Evolutionary conservation across 2,329 filamentous ascomycete genomes (phyloP).

Genomic region (Chrysoporthe cubensis): DNA sequence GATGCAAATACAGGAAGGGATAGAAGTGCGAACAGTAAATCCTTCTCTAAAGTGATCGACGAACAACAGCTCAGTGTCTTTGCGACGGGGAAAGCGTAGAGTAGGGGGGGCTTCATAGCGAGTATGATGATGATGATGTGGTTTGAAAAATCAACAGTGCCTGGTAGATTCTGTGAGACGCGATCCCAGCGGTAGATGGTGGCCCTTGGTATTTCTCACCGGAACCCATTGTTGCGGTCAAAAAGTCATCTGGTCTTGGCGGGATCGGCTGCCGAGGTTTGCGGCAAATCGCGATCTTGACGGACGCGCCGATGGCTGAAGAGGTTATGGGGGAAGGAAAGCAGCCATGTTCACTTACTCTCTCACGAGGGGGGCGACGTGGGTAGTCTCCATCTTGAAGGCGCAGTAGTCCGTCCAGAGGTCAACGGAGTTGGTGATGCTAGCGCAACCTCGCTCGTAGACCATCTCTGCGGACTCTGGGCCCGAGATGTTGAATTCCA

Average conservation of each 20-base stretch:
- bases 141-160: slow-evolving; percentile 53
- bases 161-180: slow-evolving; percentile 70
- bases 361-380: slow-evolving; percentile 93
- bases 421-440: slow-evolving; percentile 91
- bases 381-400: slow-evolving; percentile 97
- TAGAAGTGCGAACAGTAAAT: slow-evolving; percentile 56
- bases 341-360: slow-evolving; percentile 86
- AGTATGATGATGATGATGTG: slow-evolving; percentile 37
- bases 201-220: slow-evolving; percentile 75
- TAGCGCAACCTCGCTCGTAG: slow-evolving; percentile 92
- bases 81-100: slow-evolving; percentile 48
- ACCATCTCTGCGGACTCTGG: slow-evolving; percentile 98
- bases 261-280: slow-evolving; percentile 45
- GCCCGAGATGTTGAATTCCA: slow-evolving; percentile 95
- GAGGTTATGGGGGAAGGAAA: slow-evolving; percentile 67
- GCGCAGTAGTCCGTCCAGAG: slow-evolving; percentile 97
- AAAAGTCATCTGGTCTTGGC: slow-evolving; percentile 31
- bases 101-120: slow-evolving; percentile 41
- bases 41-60: slow-evolving; percentile 48
- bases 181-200: slow-evolving; percentile 59
- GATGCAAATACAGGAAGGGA: slow-evolving; percentile 66
- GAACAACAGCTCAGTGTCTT: slow-evolving; percentile 47
- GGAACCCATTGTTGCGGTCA: slow-evolving; percentile 42
- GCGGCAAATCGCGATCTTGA: slow-evolving; percentile 39
- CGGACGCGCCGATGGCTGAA: slow-evolving; percentile 33